Conservation (phyloP, 331 rosid species). For the Rhamnella rubrinervis region DNA sequence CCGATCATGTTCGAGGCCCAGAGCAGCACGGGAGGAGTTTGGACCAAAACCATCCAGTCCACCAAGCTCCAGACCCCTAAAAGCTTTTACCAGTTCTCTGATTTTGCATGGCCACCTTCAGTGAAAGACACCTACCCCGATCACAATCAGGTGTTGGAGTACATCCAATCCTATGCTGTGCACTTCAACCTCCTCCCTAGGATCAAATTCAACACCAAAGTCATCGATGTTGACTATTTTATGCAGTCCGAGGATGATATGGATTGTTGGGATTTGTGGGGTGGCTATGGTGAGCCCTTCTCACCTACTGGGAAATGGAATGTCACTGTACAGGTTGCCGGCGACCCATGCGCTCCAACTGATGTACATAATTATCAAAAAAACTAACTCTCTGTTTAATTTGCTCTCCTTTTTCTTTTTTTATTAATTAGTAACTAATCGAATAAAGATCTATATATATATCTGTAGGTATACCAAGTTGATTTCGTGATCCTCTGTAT, state of each 20-base stretch:
- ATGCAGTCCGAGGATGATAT: constrained; percentile 9
- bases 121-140: constrained; percentile 20
- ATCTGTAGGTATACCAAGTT: constrained; percentile 16
- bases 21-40: constrained; percentile 24
- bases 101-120: constrained; percentile 27
- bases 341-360: not conserved
- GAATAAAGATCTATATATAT: too few species aligned
- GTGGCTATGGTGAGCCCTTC: constrained; percentile 23
- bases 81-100: constrained; percentile 23
- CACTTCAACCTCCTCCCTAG: constrained; percentile 19
- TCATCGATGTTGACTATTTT: constrained; percentile 12
- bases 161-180: constrained; percentile 19
- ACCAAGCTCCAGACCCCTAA: constrained; percentile 29
- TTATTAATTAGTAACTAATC: not conserved
- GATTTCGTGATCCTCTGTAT: constrained; percentile 31
- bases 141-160: constrained; percentile 21
- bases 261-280: constrained; percentile 26
- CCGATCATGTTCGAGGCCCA: constrained; percentile 25
- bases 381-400: not conserved
- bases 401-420: not conserved
- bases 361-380: not conserved
- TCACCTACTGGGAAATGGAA: constrained; percentile 24
- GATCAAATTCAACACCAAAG: constrained; percentile 26
- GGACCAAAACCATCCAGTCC: constrained; percentile 26
- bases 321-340: constrained; percentile 15